A percentile compares a stretch with the other conserved stretches of the same genome.
Conservation (phyloP, 257 asterid species). For the Ballota nigra region DNA sequence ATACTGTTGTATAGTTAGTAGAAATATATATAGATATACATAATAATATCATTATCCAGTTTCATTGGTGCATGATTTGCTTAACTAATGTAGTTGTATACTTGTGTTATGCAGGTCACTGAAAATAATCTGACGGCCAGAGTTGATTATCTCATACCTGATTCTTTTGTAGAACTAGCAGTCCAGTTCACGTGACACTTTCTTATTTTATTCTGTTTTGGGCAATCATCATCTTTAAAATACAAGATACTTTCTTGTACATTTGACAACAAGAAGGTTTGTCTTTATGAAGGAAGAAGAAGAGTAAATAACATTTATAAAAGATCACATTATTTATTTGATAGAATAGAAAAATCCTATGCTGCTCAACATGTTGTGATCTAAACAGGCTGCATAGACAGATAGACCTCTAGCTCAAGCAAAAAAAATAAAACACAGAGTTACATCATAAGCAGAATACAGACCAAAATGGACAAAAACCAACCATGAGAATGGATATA, state of each 20-base stretch:
- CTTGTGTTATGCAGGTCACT: conserved; percentile 63
- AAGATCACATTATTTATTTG: neutral
- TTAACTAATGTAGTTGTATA: conserved; percentile 22
- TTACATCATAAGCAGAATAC: neutral
- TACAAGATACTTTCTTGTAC: neutral
- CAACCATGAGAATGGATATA: neutral
- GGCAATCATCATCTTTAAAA: neutral
- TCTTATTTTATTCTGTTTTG: conserved; percentile 7
- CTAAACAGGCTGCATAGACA: neutral
- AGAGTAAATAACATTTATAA: neutral
- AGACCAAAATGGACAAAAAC: neutral
- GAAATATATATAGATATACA: neutral
- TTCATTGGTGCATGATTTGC: conserved; percentile 17
- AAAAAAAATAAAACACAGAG: neutral
- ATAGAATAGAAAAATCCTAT: neutral
- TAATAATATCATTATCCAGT: neutral
- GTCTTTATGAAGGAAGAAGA: neutral
- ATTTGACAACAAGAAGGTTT: neutral
- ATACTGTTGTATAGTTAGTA: neutral
- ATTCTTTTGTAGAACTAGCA: neutral
- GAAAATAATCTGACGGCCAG: conserved; percentile 85
- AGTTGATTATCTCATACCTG: conserved; percentile 64
- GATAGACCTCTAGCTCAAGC: neutral
- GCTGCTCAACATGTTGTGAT: neutral
- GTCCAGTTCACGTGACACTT: neutral